Evolutionary conservation across 768 basidiomycete species (phyloP).

Genomic region (Cystobasidium onofrii): DNA sequence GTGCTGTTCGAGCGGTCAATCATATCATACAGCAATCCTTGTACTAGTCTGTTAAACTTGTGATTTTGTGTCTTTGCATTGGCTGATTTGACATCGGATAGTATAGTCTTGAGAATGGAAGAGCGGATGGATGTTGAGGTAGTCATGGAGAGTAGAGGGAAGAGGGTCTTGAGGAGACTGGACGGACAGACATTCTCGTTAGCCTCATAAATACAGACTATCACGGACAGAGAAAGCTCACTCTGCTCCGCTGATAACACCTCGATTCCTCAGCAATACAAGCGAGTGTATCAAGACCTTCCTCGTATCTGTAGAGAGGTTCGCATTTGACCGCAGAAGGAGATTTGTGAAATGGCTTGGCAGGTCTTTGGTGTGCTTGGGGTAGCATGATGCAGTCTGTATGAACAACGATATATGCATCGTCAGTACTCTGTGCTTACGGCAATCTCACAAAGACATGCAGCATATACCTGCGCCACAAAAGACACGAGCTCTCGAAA

Average conservation of each 20-base stretch:
- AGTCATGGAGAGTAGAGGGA: constrained; percentile 89
- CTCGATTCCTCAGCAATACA: constrained; percentile 85
- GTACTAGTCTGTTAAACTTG: constrained; percentile 90
- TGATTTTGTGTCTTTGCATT: constrained; percentile 83
- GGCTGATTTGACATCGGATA: constrained; percentile 83
- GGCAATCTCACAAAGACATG: too few relatives aligned
- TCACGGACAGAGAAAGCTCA: too few relatives aligned
- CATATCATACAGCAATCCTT: constrained; percentile 92
- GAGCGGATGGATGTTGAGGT: constrained; percentile 73
- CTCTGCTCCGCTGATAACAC: constrained; percentile 86
- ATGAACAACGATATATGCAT: background rate
- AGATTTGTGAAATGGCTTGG: constrained; percentile 69
- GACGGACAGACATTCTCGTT: background rate
- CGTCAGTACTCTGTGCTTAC: too few relatives aligned
- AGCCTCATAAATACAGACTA: background rate
- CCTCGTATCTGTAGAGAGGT: constrained; percentile 68
- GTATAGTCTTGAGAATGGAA: constrained; percentile 84
- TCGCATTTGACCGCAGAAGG: constrained; percentile 67
- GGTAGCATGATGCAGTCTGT: constrained; percentile 86
- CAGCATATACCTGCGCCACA: constrained; percentile 64
- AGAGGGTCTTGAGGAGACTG: constrained; percentile 81
- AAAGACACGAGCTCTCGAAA: constrained; percentile 77
- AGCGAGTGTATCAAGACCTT: constrained; percentile 80
- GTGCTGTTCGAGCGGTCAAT: constrained; percentile 63
- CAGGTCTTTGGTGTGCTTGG: constrained; percentile 76